phyloP scores from a whole-genome alignment of 75 land plant genomes.

The Pinus albicaulis region DNA sequence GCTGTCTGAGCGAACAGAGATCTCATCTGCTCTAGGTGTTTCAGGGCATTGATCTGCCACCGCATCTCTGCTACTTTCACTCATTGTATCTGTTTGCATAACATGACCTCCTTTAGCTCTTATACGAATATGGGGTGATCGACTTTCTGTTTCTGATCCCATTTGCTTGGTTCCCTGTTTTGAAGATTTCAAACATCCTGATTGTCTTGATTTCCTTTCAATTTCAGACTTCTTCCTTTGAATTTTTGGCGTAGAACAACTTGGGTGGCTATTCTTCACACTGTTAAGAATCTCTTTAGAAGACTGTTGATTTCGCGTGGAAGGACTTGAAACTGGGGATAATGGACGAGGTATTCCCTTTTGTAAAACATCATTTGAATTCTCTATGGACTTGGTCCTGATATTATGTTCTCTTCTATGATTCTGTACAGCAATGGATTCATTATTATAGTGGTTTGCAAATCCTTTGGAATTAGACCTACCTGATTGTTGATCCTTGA shows the following conservation, averaged over 20 bases:
- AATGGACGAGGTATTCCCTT: background rate
- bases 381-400: constrained; percentile 6
- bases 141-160: constrained; percentile 16
- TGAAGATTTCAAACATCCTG: constrained; percentile 28
- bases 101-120: background rate
- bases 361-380: constrained; percentile 2
- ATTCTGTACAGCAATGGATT: background rate
- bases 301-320: constrained; percentile 25
- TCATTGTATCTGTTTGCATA: constrained; percentile 18
- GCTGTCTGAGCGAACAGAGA: constrained; percentile 35
- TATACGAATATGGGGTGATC: constrained; percentile 1
- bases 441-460: background rate
- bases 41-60: constrained; percentile 17
- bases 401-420: constrained; percentile 6
- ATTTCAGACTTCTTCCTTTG: constrained; percentile 41
- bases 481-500: constrained; percentile 8
- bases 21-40: constrained; percentile 11
- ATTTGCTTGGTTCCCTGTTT: constrained; percentile 14
- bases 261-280: constrained; percentile 17
- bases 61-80: constrained; percentile 35
- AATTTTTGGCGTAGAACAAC: constrained; percentile 38
- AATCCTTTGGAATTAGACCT: constrained; percentile 3
- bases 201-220: constrained; percentile 34
- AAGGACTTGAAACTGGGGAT: constrained; percentile 6
- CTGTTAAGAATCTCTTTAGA: constrained; percentile 21